A percentile compares a stretch with the other conserved stretches of the same genome.
Conservation (phyloP, 805 yeast genomes). For the Grigorovia jiainica region DNA sequence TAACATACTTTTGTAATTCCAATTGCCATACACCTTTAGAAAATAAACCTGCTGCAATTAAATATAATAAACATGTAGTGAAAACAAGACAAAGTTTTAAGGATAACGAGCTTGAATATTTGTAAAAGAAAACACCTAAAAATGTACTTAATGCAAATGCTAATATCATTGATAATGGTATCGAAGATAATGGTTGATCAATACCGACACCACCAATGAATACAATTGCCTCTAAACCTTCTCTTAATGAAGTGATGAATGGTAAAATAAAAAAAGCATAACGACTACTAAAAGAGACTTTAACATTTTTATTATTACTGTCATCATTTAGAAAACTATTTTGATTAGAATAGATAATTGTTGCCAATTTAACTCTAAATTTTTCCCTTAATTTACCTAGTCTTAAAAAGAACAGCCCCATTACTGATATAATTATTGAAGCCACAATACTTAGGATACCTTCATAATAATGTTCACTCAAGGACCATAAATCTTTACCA, state of each 20-base stretch:
- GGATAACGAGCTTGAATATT: constrained; percentile 70
- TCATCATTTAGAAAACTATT: constrained; percentile 12
- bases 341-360: constrained; percentile 29
- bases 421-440: constrained; percentile 65
- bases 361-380: constrained; percentile 59
- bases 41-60: constrained; percentile 80
- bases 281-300: constrained; percentile 38
- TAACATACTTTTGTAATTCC: constrained; percentile 69
- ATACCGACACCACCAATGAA: constrained; percentile 85
- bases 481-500: constrained; percentile 80
- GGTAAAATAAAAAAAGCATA: constrained; percentile 73
- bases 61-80: constrained; percentile 71
- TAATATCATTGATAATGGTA: constrained; percentile 51
- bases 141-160: constrained; percentile 52
- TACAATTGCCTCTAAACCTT: constrained; percentile 86
- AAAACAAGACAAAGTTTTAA: constrained; percentile 63
- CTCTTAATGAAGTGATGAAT: constrained; percentile 76
- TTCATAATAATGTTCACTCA: constrained; percentile 85
- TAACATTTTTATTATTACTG: constrained; percentile 12
- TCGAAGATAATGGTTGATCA: constrained; percentile 54
- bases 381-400: constrained; percentile 75
- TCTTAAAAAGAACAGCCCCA: constrained; percentile 79
- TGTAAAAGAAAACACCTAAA: constrained; percentile 61
- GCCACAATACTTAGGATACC: constrained; percentile 74
- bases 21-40: constrained; percentile 87